Conservation (phyloP, 1,139 yeast genomes). For the Hyphopichia burtonii region DNA sequence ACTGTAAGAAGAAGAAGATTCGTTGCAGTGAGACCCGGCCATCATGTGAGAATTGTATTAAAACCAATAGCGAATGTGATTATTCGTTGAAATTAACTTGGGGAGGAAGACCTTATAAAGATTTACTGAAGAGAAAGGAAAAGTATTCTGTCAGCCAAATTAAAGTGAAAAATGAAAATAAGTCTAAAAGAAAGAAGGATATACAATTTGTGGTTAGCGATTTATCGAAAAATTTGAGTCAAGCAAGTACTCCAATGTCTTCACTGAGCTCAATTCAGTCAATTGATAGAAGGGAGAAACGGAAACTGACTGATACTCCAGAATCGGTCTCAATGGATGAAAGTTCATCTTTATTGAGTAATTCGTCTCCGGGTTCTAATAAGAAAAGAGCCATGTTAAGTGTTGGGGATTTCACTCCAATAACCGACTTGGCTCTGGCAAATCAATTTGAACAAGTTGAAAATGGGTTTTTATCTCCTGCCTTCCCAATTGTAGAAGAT, state of each 20-base stretch:
- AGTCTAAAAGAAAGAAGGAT: background rate
- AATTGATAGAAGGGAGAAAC: background rate
- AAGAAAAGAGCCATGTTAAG: background rate
- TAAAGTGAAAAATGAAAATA: background rate
- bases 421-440: background rate
- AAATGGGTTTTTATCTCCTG: background rate
- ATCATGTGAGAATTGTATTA: slow-evolving; percentile 56
- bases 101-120: slow-evolving; percentile 72
- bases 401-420: background rate
- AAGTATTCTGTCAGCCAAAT: background rate
- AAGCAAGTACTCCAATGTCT: background rate
- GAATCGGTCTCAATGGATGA: slow-evolving; percentile 3
- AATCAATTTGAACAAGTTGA: background rate
- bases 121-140: slow-evolving; percentile 32
- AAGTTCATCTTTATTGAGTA: slow-evolving; percentile 2
- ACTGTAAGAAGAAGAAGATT: slow-evolving; percentile 65
- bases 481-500: no score
- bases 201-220: slow-evolving; percentile 1
- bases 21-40: slow-evolving; percentile 78
- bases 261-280: background rate
- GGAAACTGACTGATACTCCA: slow-evolving; percentile 1
- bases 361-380: background rate
- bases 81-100: slow-evolving; percentile 66
- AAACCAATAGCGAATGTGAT: slow-evolving; percentile 53
- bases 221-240: background rate